Conservation (phyloP, 2,329 filamentous ascomycete species). For the Orbilia oligospora region DNA sequence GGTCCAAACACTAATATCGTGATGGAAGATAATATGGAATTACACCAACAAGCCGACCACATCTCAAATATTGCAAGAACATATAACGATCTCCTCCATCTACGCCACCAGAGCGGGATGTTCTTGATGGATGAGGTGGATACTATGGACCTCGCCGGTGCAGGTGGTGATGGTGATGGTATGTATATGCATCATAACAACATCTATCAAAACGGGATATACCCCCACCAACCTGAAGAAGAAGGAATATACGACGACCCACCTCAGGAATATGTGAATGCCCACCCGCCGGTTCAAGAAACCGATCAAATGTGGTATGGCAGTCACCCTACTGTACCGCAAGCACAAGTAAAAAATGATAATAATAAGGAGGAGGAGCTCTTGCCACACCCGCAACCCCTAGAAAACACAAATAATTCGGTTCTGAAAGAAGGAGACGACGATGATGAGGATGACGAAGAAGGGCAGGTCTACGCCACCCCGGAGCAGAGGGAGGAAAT, state of each 20-base stretch:
- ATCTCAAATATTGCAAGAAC: conserved; percentile 42
- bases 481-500: conserved; percentile 52
- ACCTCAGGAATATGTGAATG: conserved; percentile 49
- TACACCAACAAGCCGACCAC: background rate
- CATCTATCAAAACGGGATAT: background rate
- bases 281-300: conserved; percentile 47
- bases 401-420: background rate
- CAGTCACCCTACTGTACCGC: background rate
- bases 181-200: conserved; percentile 32
- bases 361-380: background rate
- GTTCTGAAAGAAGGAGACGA: background rate
- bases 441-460: conserved; percentile 48
- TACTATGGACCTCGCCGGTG: no score
- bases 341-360: background rate
- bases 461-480: conserved; percentile 54
- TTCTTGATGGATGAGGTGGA: conserved; percentile 47
- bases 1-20: background rate
- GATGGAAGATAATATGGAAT: conserved; percentile 8
- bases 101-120: conserved; percentile 46
- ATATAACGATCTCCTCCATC: conserved; percentile 35
- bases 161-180: no score
- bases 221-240: conserved; percentile 13
- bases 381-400: background rate
- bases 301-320: background rate
- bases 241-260: conserved; percentile 57